Conservation (phyloP, 768 basidiomycete genomes). For the Pisolithus orientalis region DNA sequence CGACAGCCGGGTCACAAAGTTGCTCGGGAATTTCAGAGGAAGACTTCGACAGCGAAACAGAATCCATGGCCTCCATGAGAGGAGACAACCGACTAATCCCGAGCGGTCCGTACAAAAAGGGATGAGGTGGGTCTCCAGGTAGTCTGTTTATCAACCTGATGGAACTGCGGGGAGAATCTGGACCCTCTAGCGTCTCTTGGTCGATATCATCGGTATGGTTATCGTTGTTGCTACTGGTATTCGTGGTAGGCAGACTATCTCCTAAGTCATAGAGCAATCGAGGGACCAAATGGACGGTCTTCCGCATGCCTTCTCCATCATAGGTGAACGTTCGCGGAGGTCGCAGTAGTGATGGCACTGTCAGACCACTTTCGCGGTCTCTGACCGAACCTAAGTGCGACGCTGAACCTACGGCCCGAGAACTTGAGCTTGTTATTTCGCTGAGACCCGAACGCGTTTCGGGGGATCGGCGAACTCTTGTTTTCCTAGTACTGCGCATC, state of each 20-base stretch:
- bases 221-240: slow-evolving; percentile 3
- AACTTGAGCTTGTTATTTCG: slow-evolving; percentile 1
- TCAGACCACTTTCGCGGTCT: slow-evolving; percentile 1
- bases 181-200: background rate
- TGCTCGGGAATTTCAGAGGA: slow-evolving; percentile 2
- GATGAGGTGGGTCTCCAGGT: slow-evolving; percentile 11
- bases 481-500: slow-evolving; percentile 1
- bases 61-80: slow-evolving; percentile 20
- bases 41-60: slow-evolving; percentile 20
- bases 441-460: background rate
- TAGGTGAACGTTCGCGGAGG: background rate
- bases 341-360: background rate
- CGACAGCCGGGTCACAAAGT: background rate
- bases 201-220: slow-evolving; percentile 1
- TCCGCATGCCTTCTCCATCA: background rate
- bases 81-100: slow-evolving; percentile 13
- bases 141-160: slow-evolving; percentile 19
- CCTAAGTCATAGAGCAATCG: background rate
- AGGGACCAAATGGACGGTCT: background rate
- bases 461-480: slow-evolving; percentile 7
- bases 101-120: slow-evolving; percentile 21
- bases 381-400: slow-evolving; percentile 5
- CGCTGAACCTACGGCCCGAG: slow-evolving; percentile 7
- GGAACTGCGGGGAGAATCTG: slow-evolving; percentile 15
- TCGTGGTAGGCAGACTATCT: background rate